Base-by-base conservation (phyloP, 1,284 basidiomycete species). In the Volvariella volvacea region DNA sequence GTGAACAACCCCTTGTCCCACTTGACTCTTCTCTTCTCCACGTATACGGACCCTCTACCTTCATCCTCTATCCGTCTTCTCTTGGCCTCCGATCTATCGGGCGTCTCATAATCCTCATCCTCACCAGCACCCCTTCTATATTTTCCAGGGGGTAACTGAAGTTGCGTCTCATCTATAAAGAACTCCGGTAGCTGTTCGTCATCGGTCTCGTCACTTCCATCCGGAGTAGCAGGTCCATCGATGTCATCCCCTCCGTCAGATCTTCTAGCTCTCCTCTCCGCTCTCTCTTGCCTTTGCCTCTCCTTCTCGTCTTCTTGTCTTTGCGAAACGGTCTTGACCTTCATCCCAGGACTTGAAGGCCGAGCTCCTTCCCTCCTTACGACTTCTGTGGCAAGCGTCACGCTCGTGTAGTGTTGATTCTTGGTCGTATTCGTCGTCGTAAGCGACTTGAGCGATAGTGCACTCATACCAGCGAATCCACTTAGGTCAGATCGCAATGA, bases 41-140 rank as follows among this genome's bases (percentile, higher is more conserved):
- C 51, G 10, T 47, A 44, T 20, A 39, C 46, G 3, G 16, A 39
- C 19, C 57, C 57, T 28, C 36, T 46, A 28, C 12, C 51, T 41
- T 52, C 61, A 37, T 49, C 60, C 3, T 61, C 65, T 38, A 15
- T 19, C 19, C 47, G 39, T 67, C 67, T 1, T 52, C 50, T 41
- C 19, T 36, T 36, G 34, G 34, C n/a, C 6, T 15, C 34, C 7
- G 19, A 15, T 36, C 34, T 36, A 36, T 36, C 34, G 19, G 67
- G 87, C 2, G 83, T 84, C 55, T 74, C 71, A 53, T 87, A 92
- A 51, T 90, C 88, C 52, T 86, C 88, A 30, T 89, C 88, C 15
- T 92, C 89, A 1, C 89, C 88, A 3, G 87, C 77, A 8, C 82
- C 84, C 53, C 79, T 64, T 44, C 61, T 62, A 64, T 87, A 81